phyloP scores from a whole-genome alignment of 805 yeast genomes.

The Danielozyma ontarioensis region DNA sequence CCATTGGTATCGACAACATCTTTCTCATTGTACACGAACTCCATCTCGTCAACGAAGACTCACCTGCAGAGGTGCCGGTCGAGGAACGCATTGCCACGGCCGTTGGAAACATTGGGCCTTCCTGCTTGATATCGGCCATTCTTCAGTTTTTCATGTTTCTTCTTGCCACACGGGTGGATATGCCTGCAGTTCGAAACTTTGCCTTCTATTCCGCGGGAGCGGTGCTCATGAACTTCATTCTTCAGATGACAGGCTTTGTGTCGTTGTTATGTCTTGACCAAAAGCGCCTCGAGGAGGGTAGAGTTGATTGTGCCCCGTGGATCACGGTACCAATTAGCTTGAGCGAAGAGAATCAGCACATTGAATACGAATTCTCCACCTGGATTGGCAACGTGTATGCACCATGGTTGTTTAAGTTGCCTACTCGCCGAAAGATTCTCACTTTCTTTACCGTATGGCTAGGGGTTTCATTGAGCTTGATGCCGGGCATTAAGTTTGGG shows the following conservation, averaged over 20 bases:
- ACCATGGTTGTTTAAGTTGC: constrained; percentile 49
- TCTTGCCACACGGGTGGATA: constrained; percentile 73
- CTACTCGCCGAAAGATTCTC: constrained; percentile 44
- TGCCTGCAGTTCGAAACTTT: constrained; percentile 96
- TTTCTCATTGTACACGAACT: constrained; percentile 82
- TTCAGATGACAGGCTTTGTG: constrained; percentile 80
- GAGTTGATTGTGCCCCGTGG: constrained; percentile 63
- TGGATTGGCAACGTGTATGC: constrained; percentile 50
- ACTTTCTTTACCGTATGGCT: constrained; percentile 56
- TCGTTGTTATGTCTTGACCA: constrained; percentile 68
- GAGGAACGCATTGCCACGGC: constrained; percentile 60
- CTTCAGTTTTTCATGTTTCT: constrained; percentile 78
- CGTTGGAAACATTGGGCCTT: constrained; percentile 77
- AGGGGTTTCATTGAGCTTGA: constrained; percentile 59
- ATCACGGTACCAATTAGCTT: constrained; percentile 21
- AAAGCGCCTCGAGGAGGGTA: constrained; percentile 48
- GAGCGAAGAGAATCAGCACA: background rate
- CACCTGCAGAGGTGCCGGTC: constrained; percentile 32
- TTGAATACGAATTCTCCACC: constrained; percentile 21
- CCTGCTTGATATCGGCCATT: constrained; percentile 70
- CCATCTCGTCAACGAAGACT: constrained; percentile 44
- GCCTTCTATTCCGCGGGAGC: constrained; percentile 90
- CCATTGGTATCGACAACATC: constrained; percentile 95
- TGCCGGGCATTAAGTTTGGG: constrained; percentile 73
- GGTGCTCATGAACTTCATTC: constrained; percentile 63